Evolutionary conservation across 495 filamentous ascomycete genomes (phyloP), one percentile per base, ranked within the genome.

Genomic region (Thozetella sp.): DNA sequence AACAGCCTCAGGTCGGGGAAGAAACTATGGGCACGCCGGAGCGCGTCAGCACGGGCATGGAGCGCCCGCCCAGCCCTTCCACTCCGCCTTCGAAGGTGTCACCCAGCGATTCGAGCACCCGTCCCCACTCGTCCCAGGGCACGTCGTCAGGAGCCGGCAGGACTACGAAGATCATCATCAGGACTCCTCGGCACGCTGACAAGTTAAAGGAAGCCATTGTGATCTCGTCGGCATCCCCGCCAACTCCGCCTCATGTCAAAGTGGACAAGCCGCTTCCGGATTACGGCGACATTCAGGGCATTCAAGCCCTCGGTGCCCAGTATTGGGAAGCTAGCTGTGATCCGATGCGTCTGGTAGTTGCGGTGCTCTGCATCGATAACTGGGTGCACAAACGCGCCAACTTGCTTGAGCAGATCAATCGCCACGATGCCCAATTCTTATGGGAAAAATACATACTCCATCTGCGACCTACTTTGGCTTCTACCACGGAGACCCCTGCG

Each of bases 381-480:
- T 64, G 54, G 65, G 43, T 45, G 20, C 6, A n/a, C 22, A 23
- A 23, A 15, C 20, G 22, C 13, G 25, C 58, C 12, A 22, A 13
- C 1, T 3, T 73, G 1, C 51, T 60, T 17, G 43, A 53, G 1
- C 52, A 48, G 15, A 17, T 68, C 24, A 25, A 46, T 20, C 25
- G 50, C 15, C 15, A 22, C n/a, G 53, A 55, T 13, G 25, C 48
- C 37, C 15, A 50, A 10, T 59, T 64, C 1, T 3, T 66, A 0
- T 74, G 72, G 72, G 45, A 60, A 1, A n/a, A 52, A 26, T 58
- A 56, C 25, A 53, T 72, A 4, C n/a, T 30, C n/a, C 64, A 63
- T 3, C 19, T 57, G 2, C 3, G 63, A 11, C 22, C 50, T 17
- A 19, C 40, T 2, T 22, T 40, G 27, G 15, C 23, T 10, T 25